phyloP scores from a whole-genome alignment of 192 early-diverging fungal genomes.

The Gamsiella multidivaricata region DNA sequence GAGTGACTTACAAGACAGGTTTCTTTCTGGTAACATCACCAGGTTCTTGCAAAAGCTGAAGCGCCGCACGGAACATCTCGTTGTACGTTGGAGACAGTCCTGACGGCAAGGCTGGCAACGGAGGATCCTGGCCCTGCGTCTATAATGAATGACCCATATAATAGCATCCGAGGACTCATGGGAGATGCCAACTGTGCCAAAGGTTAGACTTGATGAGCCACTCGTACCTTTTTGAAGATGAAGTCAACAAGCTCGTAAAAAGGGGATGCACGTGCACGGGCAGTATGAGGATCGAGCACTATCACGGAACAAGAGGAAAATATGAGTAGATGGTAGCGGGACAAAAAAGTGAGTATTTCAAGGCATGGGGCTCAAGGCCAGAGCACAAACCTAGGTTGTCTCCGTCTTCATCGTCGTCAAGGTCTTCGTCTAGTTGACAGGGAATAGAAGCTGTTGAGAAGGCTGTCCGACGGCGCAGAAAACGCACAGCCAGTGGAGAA shows the following conservation, averaged over 20 bases:
- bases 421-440: conserved; percentile 16
- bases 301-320: conserved; percentile 1
- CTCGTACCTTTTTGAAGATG: conserved; percentile 22
- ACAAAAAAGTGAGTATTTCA: conserved; percentile 1
- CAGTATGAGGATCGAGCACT: background rate
- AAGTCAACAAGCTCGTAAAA: conserved; percentile 18
- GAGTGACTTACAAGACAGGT: conserved; percentile 14
- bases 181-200: background rate
- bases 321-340: conserved; percentile 11
- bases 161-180: conserved; percentile 8
- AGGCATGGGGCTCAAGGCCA: conserved; percentile 1
- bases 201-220: conserved; percentile 1
- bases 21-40: conserved; percentile 23
- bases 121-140: conserved; percentile 8
- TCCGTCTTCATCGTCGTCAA: conserved; percentile 14
- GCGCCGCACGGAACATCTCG: conserved; percentile 9
- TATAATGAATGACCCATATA: conserved; percentile 2
- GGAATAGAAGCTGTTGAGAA: conserved; percentile 5
- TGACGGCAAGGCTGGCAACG: conserved; percentile 12
- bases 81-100: conserved; percentile 8
- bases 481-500: conserved; percentile 7
- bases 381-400: conserved; percentile 14
- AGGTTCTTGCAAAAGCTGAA: conserved; percentile 4
- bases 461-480: background rate
- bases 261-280: conserved; percentile 13